phyloP scores from a whole-genome alignment of 1,284 basidiomycete species.

The Trichosporon asahii region DNA sequence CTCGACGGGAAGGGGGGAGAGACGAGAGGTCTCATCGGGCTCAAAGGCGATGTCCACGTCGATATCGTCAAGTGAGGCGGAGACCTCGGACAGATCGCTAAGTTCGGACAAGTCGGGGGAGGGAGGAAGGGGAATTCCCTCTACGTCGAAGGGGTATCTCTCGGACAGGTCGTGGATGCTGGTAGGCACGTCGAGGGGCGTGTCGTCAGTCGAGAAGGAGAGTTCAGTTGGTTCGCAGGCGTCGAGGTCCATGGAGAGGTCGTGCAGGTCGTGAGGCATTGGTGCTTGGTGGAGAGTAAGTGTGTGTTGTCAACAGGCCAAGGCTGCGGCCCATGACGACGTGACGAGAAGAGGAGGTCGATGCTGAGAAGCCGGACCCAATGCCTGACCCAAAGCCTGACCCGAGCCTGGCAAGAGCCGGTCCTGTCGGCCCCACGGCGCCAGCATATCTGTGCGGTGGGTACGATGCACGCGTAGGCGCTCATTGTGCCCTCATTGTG shows the following conservation, averaged over 20 bases:
- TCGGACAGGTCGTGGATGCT: too few species aligned
- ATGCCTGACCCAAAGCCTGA: too few species aligned
- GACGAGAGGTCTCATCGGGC: background rate
- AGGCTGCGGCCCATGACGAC: background rate
- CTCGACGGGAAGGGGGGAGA: background rate
- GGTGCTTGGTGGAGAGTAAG: background rate
- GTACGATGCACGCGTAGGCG: background rate
- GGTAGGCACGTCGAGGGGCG: too few species aligned
- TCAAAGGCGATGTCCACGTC: background rate
- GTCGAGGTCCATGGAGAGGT: background rate
- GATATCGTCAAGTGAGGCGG: background rate
- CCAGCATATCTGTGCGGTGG: background rate
- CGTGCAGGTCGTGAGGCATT: background rate
- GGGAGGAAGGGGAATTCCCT: background rate
- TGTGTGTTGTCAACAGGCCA: background rate
- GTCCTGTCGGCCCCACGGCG: background rate
- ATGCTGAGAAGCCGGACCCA: background rate
- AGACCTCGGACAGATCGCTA: background rate
- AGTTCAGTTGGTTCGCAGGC: background rate
- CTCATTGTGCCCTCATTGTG: background rate
- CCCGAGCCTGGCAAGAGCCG: background rate
- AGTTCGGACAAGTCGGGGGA: background rate
- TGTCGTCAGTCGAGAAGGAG: background rate
- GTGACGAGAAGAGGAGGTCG: background rate
- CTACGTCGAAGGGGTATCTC: too few species aligned